phyloP scores from a whole-genome alignment of 495 filamentous ascomycete species.

The Geopyxis carbonaria region DNA sequence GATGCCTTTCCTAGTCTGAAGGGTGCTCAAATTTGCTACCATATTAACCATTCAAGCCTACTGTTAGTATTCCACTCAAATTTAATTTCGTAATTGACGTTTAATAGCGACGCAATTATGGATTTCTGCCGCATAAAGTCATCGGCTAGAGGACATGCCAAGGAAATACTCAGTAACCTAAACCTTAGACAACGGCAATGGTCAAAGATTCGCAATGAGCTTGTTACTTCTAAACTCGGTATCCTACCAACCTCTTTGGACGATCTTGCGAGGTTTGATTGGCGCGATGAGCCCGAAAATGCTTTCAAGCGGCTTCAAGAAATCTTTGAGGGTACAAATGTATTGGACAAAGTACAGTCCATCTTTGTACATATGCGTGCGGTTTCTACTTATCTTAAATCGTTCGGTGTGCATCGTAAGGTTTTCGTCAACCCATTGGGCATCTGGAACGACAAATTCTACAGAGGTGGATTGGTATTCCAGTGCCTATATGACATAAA shows the following conservation, averaged over 20 bases:
- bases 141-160: slow-evolving; percentile 49
- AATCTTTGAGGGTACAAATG: slow-evolving; percentile 55
- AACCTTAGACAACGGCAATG: slow-evolving; percentile 71
- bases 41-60: slow-evolving; percentile 77
- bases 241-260: slow-evolving; percentile 81
- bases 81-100: neutral
- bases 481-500: slow-evolving; percentile 82
- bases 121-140: slow-evolving; percentile 66
- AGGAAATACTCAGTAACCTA: slow-evolving; percentile 73
- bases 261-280: slow-evolving; percentile 80
- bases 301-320: slow-evolving; percentile 52
- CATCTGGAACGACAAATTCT: slow-evolving; percentile 86
- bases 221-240: slow-evolving; percentile 60
- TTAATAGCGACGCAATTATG: slow-evolving; percentile 41
- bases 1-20: slow-evolving; percentile 60
- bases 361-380: slow-evolving; percentile 63
- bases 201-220: slow-evolving; percentile 68
- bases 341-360: slow-evolving; percentile 46
- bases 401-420: slow-evolving; percentile 56
- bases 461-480: slow-evolving; percentile 72
- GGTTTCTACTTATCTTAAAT: slow-evolving; percentile 56
- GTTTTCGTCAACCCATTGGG: slow-evolving; percentile 72
- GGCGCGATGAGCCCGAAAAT: slow-evolving; percentile 58
- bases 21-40: slow-evolving; percentile 64
- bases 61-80: slow-evolving; percentile 32